These are phyloP conservation scores for Solanum peruvianum DNA, from an alignment of 257 asterid species.

Conservation along the genomic window DNA sequence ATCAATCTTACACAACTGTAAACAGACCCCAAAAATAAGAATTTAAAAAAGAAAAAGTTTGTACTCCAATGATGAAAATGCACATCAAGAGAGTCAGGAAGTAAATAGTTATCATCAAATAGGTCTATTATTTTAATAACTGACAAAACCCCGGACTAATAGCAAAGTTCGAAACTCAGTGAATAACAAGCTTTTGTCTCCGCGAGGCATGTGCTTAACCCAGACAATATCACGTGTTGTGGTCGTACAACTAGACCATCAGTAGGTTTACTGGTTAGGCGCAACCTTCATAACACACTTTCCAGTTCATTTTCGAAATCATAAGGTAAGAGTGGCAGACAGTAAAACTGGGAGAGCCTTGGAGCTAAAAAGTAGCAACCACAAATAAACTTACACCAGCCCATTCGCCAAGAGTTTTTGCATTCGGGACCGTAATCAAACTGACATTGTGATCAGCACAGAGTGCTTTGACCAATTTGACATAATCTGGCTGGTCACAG, in stretches of 20 bases:
- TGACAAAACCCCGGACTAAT: neutral
- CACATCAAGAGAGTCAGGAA: neutral
- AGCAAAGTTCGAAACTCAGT: neutral
- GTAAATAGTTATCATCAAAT: neutral
- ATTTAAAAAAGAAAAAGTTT: neutral
- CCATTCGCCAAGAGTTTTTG: constrained; percentile 77
- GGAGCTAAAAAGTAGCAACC: neutral
- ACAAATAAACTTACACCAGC: constrained; percentile 38
- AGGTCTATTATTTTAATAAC: neutral
- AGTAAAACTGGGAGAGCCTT: neutral
- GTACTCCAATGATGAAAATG: neutral
- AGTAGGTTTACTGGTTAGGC: neutral
- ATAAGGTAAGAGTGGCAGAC: neutral
- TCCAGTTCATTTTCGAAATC: neutral
- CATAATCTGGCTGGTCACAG: constrained; percentile 56
- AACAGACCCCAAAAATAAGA: neutral
- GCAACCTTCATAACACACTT: neutral
- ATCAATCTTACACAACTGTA: constrained; percentile 68
- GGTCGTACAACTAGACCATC: neutral
- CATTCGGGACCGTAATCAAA: constrained; percentile 49
- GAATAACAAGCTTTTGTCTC: neutral
- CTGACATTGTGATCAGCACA: constrained; percentile 65
- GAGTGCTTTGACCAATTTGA: constrained; percentile 58
- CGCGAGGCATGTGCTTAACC: neutral
- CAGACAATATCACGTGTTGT: neutral